Evolutionary conservation across 208 protist genomes (phyloP).

Genomic region (Porcisia hertigi): DNA sequence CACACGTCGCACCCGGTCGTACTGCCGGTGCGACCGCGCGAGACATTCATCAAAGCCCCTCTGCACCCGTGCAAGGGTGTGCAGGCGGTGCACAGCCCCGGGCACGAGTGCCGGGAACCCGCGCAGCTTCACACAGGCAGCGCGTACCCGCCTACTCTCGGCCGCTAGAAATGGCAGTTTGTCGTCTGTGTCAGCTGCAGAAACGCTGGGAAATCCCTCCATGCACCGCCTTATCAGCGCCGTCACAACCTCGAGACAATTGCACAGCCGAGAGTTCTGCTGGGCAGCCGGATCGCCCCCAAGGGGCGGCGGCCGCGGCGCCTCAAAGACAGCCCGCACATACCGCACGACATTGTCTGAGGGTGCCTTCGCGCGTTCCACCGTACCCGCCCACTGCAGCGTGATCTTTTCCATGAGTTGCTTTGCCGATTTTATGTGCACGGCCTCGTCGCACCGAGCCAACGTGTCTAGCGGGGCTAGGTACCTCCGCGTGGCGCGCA

Average conservation of each 20-base stretch:
- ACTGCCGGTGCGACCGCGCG: constrained; percentile 17
- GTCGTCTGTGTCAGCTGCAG: neutral
- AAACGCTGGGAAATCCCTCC: constrained; percentile 10
- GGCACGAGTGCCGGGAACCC: constrained; percentile 13
- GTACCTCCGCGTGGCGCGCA: constrained; percentile 15
- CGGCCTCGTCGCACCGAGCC: constrained; percentile 22
- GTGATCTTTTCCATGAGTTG: constrained; percentile 26
- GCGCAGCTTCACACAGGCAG: constrained; percentile 3
- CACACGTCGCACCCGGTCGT: constrained; percentile 39
- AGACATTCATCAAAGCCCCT: constrained; percentile 11
- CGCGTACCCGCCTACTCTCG: constrained; percentile 20
- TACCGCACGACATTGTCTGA: constrained; percentile 13
- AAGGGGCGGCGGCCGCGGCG: constrained; percentile 28
- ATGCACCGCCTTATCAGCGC: constrained; percentile 11
- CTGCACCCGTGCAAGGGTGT: constrained; percentile 21
- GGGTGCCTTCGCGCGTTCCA: constrained; percentile 11
- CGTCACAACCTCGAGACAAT: constrained; percentile 1
- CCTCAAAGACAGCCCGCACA: constrained; percentile 19
- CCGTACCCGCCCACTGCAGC: constrained; percentile 14
- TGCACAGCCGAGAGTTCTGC: constrained; percentile 21
- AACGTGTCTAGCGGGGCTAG: constrained; percentile 22
- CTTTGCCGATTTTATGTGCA: neutral
- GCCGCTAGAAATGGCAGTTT: constrained; percentile 17
- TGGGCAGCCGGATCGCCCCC: constrained; percentile 26
- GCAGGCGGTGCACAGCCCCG: constrained; percentile 26